Conservation (phyloP, 441 rosid species). For the Isatis lusitanica region DNA sequence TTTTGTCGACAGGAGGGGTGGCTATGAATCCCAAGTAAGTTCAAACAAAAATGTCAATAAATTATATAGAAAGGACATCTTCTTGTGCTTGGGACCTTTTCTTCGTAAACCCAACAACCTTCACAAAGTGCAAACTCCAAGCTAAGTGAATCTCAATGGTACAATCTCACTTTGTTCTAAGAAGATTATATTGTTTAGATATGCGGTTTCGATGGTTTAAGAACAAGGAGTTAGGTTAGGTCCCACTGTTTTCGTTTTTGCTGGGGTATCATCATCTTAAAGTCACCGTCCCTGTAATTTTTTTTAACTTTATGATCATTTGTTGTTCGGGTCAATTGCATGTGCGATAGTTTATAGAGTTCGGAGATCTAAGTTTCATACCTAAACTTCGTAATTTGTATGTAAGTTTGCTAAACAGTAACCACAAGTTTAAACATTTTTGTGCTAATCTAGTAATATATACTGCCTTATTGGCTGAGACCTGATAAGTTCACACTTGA, state of each 20-base stretch:
- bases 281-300: constrained; percentile 7
- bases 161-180: constrained; percentile 31
- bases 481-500: constrained; percentile 1
- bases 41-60: neutral
- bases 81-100: constrained; percentile 37
- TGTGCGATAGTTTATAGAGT: neutral
- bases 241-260: constrained; percentile 19
- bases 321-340: no score
- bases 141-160: constrained; percentile 33
- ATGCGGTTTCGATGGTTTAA: neutral
- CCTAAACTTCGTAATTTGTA: constrained; percentile 3
- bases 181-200: constrained; percentile 18
- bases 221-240: constrained; percentile 20
- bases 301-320: neutral
- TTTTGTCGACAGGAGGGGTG: constrained; percentile 31
- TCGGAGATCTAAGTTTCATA: neutral
- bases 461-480: neutral
- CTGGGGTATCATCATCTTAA: constrained; percentile 14
- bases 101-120: constrained; percentile 35
- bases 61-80: constrained; percentile 3
- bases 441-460: neutral
- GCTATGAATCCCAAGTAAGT: constrained; percentile 25
- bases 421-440: constrained; percentile 1
- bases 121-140: constrained; percentile 23
- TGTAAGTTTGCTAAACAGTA: constrained; percentile 1